A percentile compares a stretch with the other conserved stretches of the same genome.
phyloP scores from a whole-genome alignment of 2,329 filamentous ascomycete genomes.

The Microdochium bolleyi region DNA sequence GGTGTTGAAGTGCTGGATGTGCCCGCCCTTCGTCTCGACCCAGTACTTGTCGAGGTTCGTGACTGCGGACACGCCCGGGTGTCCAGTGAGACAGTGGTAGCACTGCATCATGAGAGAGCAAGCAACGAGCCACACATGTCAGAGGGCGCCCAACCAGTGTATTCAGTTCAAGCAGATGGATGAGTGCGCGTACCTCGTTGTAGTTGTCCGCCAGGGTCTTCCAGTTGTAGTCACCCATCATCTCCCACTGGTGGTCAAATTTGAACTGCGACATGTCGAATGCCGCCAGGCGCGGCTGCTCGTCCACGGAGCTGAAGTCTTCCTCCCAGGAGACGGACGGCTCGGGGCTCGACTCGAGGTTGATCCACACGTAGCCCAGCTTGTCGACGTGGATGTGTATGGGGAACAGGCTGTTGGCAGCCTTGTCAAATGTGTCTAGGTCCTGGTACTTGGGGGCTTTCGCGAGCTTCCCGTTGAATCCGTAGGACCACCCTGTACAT shows the following conservation, averaged over 20 bases:
- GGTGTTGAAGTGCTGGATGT: conserved; percentile 27
- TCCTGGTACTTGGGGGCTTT: conserved; percentile 31
- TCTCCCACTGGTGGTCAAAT: background rate
- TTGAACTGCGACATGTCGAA: background rate
- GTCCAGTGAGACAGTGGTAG: background rate
- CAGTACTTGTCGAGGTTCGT: conserved; percentile 19
- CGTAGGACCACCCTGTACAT: conserved; percentile 40
- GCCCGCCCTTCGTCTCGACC: conserved; percentile 22
- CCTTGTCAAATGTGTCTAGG: too few species aligned
- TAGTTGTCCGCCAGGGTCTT: background rate
- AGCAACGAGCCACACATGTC: too few species aligned
- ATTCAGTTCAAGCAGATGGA: too few species aligned
- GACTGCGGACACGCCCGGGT: background rate
- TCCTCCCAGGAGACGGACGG: background rate
- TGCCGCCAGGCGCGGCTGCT: too few species aligned
- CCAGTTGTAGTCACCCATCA: background rate
- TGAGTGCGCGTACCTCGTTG: too few species aligned
- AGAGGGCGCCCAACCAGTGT: too few species aligned
- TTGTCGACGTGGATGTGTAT: background rate
- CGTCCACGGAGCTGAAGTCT: background rate
- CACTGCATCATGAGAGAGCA: too few species aligned
- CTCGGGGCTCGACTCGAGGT: background rate
- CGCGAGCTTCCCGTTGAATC: conserved; percentile 29
- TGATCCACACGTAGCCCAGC: background rate
- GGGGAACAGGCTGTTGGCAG: too few species aligned